Conservation (phyloP, 2,329 filamentous ascomycete genomes). For the Xylariaceae sp. region DNA sequence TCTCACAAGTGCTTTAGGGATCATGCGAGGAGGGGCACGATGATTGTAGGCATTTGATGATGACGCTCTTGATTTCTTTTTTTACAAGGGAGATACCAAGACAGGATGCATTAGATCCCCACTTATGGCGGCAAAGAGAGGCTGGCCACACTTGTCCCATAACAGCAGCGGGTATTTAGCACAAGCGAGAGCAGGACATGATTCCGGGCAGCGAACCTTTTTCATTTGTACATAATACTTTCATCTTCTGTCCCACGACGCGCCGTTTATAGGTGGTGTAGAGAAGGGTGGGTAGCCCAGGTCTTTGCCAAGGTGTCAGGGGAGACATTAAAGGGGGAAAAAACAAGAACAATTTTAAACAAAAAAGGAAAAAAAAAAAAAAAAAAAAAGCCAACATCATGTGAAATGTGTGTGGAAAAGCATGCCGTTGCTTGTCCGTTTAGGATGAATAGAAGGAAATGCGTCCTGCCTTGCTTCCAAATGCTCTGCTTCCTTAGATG, state of each 20-base stretch:
- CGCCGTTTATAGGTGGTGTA: conserved; percentile 14
- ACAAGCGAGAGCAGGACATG: conserved; percentile 8
- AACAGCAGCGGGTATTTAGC: conserved; percentile 5
- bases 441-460: too few relatives aligned
- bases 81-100: conserved; percentile 28
- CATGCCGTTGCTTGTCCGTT: too few relatives aligned
- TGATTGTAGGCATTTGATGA: conserved; percentile 15
- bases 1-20: conserved; percentile 12
- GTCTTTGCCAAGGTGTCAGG: neutral
- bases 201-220: conserved; percentile 13
- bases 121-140: conserved; percentile 13
- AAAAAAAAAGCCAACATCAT: neutral
- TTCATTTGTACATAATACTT: conserved; percentile 30
- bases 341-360: neutral
- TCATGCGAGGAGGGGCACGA: conserved; percentile 16
- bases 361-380: conserved; percentile 5
- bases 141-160: neutral
- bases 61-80: conserved; percentile 20
- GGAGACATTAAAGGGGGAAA: conserved; percentile 1
- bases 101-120: conserved; percentile 27
- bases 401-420: too few relatives aligned
- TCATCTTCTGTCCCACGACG: conserved; percentile 17
- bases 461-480: too few relatives aligned
- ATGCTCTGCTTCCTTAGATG: neutral
- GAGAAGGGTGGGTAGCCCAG: neutral